Conservation (phyloP, 1,139 yeast species). For the Suhomyces kunorum region DNA sequence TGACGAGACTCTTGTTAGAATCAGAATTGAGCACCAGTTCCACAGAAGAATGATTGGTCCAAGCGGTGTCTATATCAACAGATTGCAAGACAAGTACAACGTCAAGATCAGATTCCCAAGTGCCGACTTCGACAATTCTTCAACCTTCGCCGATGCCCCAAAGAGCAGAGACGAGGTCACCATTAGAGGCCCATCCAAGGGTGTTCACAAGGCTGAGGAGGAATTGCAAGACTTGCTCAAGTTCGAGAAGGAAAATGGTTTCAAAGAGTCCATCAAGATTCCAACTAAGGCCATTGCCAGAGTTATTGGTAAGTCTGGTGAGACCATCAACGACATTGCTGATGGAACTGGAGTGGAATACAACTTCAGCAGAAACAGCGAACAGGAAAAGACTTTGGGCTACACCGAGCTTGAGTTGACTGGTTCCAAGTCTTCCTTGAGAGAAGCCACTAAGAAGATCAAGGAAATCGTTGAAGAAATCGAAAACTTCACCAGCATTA, state of each 20-base stretch:
- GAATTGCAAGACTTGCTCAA: constrained; percentile 83
- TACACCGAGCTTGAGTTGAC: constrained; percentile 65
- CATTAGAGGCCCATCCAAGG: constrained; percentile 89
- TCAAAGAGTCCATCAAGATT: constrained; percentile 59
- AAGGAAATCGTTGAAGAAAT: constrained; percentile 64
- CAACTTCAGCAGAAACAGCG: constrained; percentile 55
- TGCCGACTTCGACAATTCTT: constrained; percentile 34
- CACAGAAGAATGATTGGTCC: constrained; percentile 87
- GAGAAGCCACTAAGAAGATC: constrained; percentile 68
- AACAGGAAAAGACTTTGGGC: constrained; percentile 42
- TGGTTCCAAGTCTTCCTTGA: constrained; percentile 81
- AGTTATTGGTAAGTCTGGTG: constrained; percentile 89
- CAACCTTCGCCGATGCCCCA: constrained; percentile 37
- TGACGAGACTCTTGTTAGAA: constrained; percentile 68
- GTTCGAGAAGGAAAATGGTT: constrained; percentile 87
- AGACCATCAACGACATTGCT: constrained; percentile 76
- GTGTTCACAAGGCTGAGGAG: constrained; percentile 81
- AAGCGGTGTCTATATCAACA: constrained; percentile 76
- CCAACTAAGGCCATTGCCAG: constrained; percentile 76
- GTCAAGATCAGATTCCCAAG: constrained; percentile 80
- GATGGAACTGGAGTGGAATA: constrained; percentile 80
- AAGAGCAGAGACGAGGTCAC: constrained; percentile 63
- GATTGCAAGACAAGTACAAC: constrained; percentile 85
- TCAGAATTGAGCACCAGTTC: constrained; percentile 73
- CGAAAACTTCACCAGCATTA: constrained; percentile 62